These are phyloP conservation scores for Teratosphaeria pseudoeucalypti DNA, from an alignment of 2,329 filamentous ascomycete species.

Conservation along the genomic window DNA sequence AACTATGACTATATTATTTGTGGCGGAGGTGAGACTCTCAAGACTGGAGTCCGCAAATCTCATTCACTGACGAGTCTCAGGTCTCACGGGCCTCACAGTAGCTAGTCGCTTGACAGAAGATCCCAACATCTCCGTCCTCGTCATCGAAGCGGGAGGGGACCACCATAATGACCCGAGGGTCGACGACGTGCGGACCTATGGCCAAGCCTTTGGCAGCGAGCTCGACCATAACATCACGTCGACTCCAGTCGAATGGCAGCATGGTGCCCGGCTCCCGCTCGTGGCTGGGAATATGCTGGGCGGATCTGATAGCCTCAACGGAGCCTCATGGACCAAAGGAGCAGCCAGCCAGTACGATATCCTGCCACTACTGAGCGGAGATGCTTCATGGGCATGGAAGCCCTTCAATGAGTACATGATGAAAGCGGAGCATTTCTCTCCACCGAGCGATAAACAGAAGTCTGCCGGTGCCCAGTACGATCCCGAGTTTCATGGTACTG, in stretches of 20 bases:
- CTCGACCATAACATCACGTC: constrained; percentile 15
- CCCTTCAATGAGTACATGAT: constrained; percentile 18
- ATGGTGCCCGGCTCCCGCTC: constrained; percentile 10
- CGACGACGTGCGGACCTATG: constrained; percentile 12
- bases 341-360: constrained; percentile 18
- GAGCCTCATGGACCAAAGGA: constrained; percentile 21
- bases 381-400: constrained; percentile 17
- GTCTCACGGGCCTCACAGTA: constrained; percentile 16
- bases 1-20: constrained; percentile 17
- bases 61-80: not conserved
- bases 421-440: constrained; percentile 15
- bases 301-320: constrained; percentile 18
- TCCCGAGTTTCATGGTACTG: constrained; percentile 8
- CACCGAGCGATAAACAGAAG: constrained; percentile 7
- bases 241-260: constrained; percentile 14
- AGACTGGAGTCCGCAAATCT: not conserved
- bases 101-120: constrained; percentile 14
- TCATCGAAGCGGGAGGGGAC: constrained; percentile 19
- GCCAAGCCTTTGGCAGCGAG: constrained; percentile 8
- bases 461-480: constrained; percentile 14
- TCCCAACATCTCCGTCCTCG: constrained; percentile 10
- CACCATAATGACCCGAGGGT: constrained; percentile 13
- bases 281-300: constrained; percentile 19
- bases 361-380: constrained; percentile 18
- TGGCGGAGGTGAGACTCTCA: constrained; percentile 9